Percentiles rank a stretch among this genome's conserved stretches.
phyloP scores from a whole-genome alignment of 2,329 filamentous ascomycete genomes.

The Fusarium neocosmosporiellum region DNA sequence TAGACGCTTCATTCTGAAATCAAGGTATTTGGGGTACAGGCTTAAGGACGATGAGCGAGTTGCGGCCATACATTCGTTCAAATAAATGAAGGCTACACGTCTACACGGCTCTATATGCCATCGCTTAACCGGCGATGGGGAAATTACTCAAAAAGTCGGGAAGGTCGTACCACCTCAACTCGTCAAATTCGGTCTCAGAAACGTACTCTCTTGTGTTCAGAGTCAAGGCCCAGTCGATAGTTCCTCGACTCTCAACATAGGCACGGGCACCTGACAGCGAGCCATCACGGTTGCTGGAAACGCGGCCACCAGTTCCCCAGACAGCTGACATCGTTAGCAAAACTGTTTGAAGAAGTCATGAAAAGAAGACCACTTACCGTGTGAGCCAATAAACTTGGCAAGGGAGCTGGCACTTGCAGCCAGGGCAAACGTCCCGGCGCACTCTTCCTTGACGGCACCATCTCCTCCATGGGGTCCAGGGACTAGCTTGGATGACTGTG shows the following conservation, averaged over 20 bases:
- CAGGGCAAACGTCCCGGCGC: constrained; percentile 20
- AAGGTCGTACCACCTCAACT: constrained; percentile 3
- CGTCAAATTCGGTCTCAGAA: constrained; percentile 6
- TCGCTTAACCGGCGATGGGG: neutral
- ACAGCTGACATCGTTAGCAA: constrained; percentile 10
- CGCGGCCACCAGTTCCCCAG: constrained; percentile 6
- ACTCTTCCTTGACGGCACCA: constrained; percentile 36
- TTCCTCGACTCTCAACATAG: neutral
- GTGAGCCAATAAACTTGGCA: constrained; percentile 14
- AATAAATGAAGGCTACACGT: neutral
- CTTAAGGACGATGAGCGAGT: neutral
- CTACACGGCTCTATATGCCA: neutral
- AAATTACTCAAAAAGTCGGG: neutral
- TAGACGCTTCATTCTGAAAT: neutral
- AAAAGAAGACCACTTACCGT: constrained; percentile 6
- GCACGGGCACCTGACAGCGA: constrained; percentile 14
- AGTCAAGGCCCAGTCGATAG: constrained; percentile 24
- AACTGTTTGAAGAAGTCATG: neutral
- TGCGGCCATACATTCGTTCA: neutral
- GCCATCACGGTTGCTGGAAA: constrained; percentile 7
- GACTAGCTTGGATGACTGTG: neutral
- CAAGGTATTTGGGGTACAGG: neutral
- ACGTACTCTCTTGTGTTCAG: constrained; percentile 30
- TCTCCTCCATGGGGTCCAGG: constrained; percentile 20
- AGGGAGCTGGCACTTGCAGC: constrained; percentile 29